phyloP scores from a whole-genome alignment of 2,329 filamentous ascomycete species.

The Emydomyces testavorans region DNA sequence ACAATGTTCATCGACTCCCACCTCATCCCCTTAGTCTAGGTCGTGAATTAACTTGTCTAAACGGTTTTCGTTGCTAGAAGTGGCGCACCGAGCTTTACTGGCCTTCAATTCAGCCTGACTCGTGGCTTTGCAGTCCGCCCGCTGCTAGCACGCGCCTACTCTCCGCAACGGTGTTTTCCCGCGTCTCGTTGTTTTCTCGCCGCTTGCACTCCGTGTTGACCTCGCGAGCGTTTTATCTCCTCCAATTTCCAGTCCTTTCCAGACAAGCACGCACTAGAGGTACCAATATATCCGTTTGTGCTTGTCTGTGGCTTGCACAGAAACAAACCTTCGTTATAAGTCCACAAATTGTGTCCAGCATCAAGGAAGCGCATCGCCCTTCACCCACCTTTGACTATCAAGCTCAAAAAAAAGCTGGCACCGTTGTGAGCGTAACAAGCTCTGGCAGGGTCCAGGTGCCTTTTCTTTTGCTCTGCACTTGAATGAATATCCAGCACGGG shows the following conservation, averaged over 20 bases:
- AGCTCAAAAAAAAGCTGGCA: not conserved
- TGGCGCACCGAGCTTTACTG: not conserved
- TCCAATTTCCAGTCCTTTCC: not conserved
- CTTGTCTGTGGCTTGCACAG: constrained; percentile 2
- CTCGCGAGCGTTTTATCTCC: not conserved
- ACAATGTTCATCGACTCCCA: not conserved
- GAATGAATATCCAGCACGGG: not conserved
- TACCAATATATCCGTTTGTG: not conserved
- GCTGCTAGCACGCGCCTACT: not conserved
- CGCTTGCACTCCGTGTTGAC: not conserved
- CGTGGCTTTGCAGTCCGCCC: not conserved
- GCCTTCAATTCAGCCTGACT: not conserved
- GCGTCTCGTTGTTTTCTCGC: not conserved
- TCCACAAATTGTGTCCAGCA: constrained; percentile 1
- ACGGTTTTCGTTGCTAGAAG: not conserved
- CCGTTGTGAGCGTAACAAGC: not conserved
- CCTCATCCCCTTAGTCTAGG: not conserved
- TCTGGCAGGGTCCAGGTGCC: no score
- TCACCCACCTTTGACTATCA: not conserved
- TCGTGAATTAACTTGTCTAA: not conserved
- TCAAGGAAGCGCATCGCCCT: not conserved
- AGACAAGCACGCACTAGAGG: not conserved
- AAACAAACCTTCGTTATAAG: not conserved
- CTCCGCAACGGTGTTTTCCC: not conserved
- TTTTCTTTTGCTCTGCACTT: not conserved